These are phyloP conservation scores for Ceratocystis colombiana DNA, from an alignment of 2,329 filamentous ascomycete species.

Conservation along the genomic window DNA sequence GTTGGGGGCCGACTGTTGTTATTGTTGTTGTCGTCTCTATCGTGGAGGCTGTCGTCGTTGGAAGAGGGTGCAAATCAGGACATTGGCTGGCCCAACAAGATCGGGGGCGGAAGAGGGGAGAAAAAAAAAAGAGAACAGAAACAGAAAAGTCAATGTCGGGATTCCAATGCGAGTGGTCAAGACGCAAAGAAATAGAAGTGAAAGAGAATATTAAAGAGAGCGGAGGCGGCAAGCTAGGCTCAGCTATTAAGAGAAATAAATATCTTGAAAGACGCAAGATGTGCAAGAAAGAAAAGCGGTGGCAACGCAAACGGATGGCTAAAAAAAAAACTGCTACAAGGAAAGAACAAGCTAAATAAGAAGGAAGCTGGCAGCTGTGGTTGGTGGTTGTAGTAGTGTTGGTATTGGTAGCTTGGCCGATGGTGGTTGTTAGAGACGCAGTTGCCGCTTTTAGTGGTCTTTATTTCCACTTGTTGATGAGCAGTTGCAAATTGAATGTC, in stretches of 20 bases:
- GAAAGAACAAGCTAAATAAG: too few relatives aligned
- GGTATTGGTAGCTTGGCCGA: not conserved
- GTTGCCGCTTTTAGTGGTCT: not conserved
- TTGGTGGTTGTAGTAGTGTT: not conserved
- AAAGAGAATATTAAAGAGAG: slow-evolving; percentile 1
- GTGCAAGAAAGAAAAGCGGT: not conserved
- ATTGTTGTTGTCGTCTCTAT: not conserved
- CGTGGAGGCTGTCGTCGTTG: not conserved
- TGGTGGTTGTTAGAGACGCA: not conserved
- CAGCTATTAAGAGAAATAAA: slow-evolving; percentile 13
- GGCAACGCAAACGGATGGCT: not conserved
- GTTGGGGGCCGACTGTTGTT: too few relatives aligned
- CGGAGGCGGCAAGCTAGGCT: not conserved
- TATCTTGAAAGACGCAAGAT: not conserved
- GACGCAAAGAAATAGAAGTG: not conserved
- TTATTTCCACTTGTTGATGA: too few relatives aligned
- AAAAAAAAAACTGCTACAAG: too few relatives aligned
- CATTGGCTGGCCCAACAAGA: not conserved
- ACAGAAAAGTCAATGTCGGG: not conserved
- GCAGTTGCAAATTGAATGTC: not conserved
- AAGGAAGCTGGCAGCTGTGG: not conserved
- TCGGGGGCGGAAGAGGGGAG: not conserved
- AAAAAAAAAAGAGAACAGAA: too few relatives aligned
- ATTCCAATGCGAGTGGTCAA: not conserved
- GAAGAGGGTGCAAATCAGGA: not conserved